Percentiles rank a stretch among this genome's conserved stretches.
Evolutionary conservation across 768 basidiomycete species (phyloP).

Genomic region (Megacollybia marginata): DNA sequence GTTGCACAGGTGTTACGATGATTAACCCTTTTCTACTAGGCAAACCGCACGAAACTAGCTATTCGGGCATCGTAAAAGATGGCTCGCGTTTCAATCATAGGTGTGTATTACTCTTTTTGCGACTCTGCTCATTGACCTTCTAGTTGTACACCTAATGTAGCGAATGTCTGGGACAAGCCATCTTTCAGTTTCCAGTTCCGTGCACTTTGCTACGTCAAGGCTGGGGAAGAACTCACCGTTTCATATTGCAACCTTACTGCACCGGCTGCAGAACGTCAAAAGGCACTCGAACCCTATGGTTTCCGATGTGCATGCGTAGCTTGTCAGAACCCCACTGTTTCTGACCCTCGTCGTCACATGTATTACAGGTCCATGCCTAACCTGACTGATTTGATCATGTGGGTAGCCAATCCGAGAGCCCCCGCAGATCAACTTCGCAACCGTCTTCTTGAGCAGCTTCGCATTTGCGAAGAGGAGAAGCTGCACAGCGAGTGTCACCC

Average conservation of each 20-base stretch:
- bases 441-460: neutral
- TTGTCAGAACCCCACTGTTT: neutral
- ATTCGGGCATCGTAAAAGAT: slow-evolving; percentile 9
- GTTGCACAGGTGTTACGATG: too few relatives aligned
- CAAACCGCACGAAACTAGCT: neutral
- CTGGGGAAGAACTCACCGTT: slow-evolving; percentile 23
- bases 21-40: neutral
- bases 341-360: neutral
- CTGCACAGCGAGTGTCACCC: neutral
- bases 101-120: neutral
- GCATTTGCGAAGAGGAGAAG: neutral
- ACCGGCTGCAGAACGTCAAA: slow-evolving; percentile 14
- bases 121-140: neutral
- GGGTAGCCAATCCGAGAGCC: neutral
- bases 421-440: neutral
- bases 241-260: slow-evolving; percentile 17
- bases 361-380: neutral
- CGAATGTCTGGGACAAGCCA: slow-evolving; percentile 16
- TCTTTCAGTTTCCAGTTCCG: slow-evolving; percentile 23
- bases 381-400: neutral
- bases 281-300: slow-evolving; percentile 20
- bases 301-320: slow-evolving; percentile 6
- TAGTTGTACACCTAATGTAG: slow-evolving; percentile 19
- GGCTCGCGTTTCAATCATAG: slow-evolving; percentile 18
- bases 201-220: slow-evolving; percentile 19